A percentile compares a stretch with the other conserved stretches of the same genome.
Evolutionary conservation across 1,284 basidiomycete genomes (phyloP).

Genomic region (Sanguinoderma infundibulare): DNA sequence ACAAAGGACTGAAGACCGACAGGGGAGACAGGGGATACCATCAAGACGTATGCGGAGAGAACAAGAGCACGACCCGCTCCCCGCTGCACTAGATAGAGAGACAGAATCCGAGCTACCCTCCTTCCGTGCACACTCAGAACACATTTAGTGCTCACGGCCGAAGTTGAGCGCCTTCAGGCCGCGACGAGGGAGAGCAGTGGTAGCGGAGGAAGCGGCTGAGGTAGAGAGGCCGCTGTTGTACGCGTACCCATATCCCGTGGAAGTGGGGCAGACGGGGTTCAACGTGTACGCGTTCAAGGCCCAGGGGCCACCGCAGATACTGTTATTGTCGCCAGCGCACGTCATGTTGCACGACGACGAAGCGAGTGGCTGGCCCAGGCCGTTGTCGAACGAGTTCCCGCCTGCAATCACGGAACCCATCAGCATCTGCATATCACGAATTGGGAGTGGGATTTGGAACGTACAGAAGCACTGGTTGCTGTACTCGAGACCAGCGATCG

Average conservation of each 20-base stretch:
- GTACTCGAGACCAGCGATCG: slow-evolving; percentile 31
- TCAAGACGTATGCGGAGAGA: too few relatives aligned
- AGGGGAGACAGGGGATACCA: too few relatives aligned
- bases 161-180: slow-evolving; percentile 22
- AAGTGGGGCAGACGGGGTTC: too few relatives aligned
- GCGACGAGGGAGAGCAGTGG: slow-evolving; percentile 1
- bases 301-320: slow-evolving; percentile 29
- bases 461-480: slow-evolving; percentile 34
- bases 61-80: too few relatives aligned
- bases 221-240: slow-evolving; percentile 6
- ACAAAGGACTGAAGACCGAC: too few relatives aligned
- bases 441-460: not conserved
- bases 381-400: slow-evolving; percentile 27
- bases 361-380: slow-evolving; percentile 19
- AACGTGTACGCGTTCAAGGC: slow-evolving; percentile 25
- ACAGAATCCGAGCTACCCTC: too few relatives aligned
- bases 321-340: slow-evolving; percentile 20
- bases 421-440: not conserved
- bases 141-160: slow-evolving; percentile 19
- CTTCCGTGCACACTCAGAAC: slow-evolving; percentile 16
- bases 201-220: not conserved
- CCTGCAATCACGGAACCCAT: slow-evolving; percentile 12
- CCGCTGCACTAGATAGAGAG: too few relatives aligned
- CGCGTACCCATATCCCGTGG: too few relatives aligned
- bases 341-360: slow-evolving; percentile 25